Conservation (phyloP, 352 stramenopile genomes). For the Globisporangium parvum region DNA sequence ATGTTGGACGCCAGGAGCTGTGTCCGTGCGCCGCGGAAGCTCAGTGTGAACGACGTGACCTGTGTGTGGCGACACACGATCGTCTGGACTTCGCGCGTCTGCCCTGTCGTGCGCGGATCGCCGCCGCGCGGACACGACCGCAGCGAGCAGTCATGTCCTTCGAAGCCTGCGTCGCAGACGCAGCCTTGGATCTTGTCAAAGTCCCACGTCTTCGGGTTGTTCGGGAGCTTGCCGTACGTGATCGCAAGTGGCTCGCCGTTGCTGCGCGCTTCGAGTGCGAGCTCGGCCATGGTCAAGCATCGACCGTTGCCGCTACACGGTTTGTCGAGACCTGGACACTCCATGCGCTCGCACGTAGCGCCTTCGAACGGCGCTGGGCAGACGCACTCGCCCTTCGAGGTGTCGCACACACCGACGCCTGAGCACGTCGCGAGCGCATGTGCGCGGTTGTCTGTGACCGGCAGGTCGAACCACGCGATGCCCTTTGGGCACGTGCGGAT, state of each 20-base stretch:
- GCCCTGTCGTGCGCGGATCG: slow-evolving; percentile 56
- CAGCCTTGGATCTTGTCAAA: slow-evolving; percentile 86
- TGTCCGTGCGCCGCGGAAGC: slow-evolving; percentile 46
- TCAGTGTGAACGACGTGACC: slow-evolving; percentile 47
- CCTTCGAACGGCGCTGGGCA: slow-evolving; percentile 61
- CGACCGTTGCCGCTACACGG: slow-evolving; percentile 59
- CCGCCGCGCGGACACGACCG: slow-evolving; percentile 57
- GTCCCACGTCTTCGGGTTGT: slow-evolving; percentile 78
- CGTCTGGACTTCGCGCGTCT: slow-evolving; percentile 58
- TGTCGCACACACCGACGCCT: slow-evolving; percentile 61
- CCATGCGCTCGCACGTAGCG: slow-evolving; percentile 62
- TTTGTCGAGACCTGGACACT: slow-evolving; percentile 48
- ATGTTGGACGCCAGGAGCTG: slow-evolving; percentile 35
- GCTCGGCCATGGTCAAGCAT: slow-evolving; percentile 61
- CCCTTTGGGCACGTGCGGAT: slow-evolving; percentile 55
- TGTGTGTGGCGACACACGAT: slow-evolving; percentile 41
- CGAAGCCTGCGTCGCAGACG: slow-evolving; percentile 78
- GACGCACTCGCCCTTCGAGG: slow-evolving; percentile 48
- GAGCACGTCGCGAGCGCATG: slow-evolving; percentile 55
- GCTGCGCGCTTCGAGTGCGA: slow-evolving; percentile 36
- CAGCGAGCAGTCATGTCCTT: slow-evolving; percentile 79
- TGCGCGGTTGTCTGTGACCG: slow-evolving; percentile 40
- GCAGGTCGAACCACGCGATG: slow-evolving; percentile 68
- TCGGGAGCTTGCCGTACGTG: slow-evolving; percentile 64
- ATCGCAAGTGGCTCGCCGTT: slow-evolving; percentile 49